These are phyloP conservation scores for Mycena epipterygia DNA, from an alignment of 768 basidiomycete species.

Conservation along the genomic window DNA sequence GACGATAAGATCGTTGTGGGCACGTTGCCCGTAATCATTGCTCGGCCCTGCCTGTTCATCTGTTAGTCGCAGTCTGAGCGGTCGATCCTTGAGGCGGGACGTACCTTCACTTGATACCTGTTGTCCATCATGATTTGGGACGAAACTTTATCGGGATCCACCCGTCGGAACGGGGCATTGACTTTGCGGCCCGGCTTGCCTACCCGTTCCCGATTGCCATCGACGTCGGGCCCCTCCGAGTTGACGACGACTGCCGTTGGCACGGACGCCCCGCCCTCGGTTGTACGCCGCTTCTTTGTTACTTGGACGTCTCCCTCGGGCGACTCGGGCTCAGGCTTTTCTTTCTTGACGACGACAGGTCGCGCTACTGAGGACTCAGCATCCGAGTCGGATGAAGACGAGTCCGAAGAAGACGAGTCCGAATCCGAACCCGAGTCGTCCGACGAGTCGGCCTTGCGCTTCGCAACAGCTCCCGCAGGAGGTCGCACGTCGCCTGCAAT, in stretches of 20 bases:
- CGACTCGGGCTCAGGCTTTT: slow-evolving; percentile 29
- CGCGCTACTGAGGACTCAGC: background rate
- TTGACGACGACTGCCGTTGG: slow-evolving; percentile 56
- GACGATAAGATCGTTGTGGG: slow-evolving; percentile 89
- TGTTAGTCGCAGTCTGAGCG: background rate
- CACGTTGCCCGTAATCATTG: slow-evolving; percentile 91
- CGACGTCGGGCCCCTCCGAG: slow-evolving; percentile 14
- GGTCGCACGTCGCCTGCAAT: too few species aligned
- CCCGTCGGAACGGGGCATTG: slow-evolving; percentile 84
- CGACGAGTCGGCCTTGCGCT: background rate
- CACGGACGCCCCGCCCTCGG: slow-evolving; percentile 64
- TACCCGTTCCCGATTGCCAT: slow-evolving; percentile 18
- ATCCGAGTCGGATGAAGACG: slow-evolving; percentile 40
- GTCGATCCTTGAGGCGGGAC: slow-evolving; percentile 35
- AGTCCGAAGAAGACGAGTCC: slow-evolving; percentile 33
- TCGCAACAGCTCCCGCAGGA: background rate
- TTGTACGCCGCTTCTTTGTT: slow-evolving; percentile 73
- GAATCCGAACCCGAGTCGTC: slow-evolving; percentile 40
- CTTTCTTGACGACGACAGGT: background rate
- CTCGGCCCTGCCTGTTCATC: slow-evolving; percentile 65
- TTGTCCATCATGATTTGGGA: slow-evolving; percentile 68
- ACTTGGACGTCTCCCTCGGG: slow-evolving; percentile 48
- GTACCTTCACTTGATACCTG: slow-evolving; percentile 84
- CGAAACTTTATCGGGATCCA: slow-evolving; percentile 74
- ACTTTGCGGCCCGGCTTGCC: slow-evolving; percentile 53